These are phyloP conservation scores for Trypanosoma platydactyli DNA, from an alignment of 208 protist genomes.

Conservation along the genomic window DNA sequence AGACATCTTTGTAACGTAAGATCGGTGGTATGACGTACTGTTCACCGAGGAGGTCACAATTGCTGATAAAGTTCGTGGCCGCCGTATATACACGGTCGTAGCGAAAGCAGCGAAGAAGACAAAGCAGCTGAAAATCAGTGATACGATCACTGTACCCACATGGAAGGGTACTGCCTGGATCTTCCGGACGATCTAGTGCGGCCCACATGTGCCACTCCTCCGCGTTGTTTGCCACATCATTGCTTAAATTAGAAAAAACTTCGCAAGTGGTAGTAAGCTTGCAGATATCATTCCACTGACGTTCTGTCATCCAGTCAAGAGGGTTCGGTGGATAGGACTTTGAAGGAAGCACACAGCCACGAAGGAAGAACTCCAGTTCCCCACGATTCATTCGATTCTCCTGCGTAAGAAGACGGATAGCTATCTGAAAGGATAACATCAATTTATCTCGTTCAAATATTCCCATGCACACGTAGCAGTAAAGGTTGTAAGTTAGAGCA, in stretches of 20 bases:
- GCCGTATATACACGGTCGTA: slow-evolving; percentile 95
- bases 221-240: slow-evolving; percentile 76
- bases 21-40: slow-evolving; percentile 96
- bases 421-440: slow-evolving; percentile 98
- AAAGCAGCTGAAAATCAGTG: slow-evolving; percentile 93
- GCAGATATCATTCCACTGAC: slow-evolving; percentile 96
- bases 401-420: slow-evolving; percentile 94
- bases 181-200: slow-evolving; percentile 93
- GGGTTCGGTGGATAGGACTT: slow-evolving; percentile 89
- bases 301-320: slow-evolving; percentile 92
- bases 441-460: slow-evolving; percentile 99
- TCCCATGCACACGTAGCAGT: slow-evolving; percentile 98
- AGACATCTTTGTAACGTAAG: slow-evolving; percentile 95
- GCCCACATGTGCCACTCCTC: slow-evolving; percentile 94
- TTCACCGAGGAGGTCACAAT: slow-evolving; percentile 92
- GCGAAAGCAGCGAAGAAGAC: slow-evolving; percentile 97
- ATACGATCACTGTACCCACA: slow-evolving; percentile 73
- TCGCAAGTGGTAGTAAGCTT: slow-evolving; percentile 69
- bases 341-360: slow-evolving; percentile 95
- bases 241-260: slow-evolving; percentile 80
- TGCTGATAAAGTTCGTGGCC: slow-evolving; percentile 93
- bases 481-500: slow-evolving; percentile 96
- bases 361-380: slow-evolving; percentile 98
- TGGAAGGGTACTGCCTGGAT: slow-evolving; percentile 63
- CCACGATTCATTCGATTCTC: slow-evolving; percentile 70